Base-by-base conservation (phyloP, 768 basidiomycete genomes). In the Sporobolomyces phaffii region DNA sequence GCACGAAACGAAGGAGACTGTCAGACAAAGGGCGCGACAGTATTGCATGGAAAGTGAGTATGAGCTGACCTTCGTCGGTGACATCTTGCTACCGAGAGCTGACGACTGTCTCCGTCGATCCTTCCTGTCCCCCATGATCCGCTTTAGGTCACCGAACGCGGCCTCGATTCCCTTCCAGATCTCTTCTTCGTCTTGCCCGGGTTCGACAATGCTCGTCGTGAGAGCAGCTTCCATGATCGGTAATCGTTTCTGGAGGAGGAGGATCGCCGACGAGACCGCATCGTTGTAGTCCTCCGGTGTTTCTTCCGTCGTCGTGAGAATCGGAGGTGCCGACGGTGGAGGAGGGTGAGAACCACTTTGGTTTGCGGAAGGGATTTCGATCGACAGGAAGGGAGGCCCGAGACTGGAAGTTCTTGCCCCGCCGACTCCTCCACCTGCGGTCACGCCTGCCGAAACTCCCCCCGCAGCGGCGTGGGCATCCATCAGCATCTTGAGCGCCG, bases 111-210 rank as follows among this genome's bases (percentile, higher is more conserved):
- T 45, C 44, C 70, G 31, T 18, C 34, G 43, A 3, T 64, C 62
- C 36, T 47, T 61, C n/a, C 70, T 28, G 1, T 51, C 44, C 17
- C n/a, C 18, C 70, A 72, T 72, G 24, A 72, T 65, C 14, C 70
- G 41, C 63, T 50, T 57, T 47, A 72, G 28, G 56, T 72, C 70
- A 20, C 64, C 70, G 36, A 58, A 72, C 24, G 70, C 63, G 5
- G 62, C 63, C 60, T 72, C 70, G 24, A 72, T 64, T 3, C 70
- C 70, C 50, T 68, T 72, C 70, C 70, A 72, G 29, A 72, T 72
- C 60, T 72, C 65, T 50, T 68, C 70, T 54, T 72, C 70, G 52
- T 72, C 70, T 17, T 62, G 34, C 0, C 65, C 70, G 18, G 65
- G 28, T 33, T 67, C 70, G 6, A 2, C 43, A 49, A 45, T 62